Percentiles rank a stretch among this genome's conserved stretches.
Evolutionary conservation across 768 basidiomycete genomes (phyloP).

Genomic region (Coprinopsis marcescibilis): DNA sequence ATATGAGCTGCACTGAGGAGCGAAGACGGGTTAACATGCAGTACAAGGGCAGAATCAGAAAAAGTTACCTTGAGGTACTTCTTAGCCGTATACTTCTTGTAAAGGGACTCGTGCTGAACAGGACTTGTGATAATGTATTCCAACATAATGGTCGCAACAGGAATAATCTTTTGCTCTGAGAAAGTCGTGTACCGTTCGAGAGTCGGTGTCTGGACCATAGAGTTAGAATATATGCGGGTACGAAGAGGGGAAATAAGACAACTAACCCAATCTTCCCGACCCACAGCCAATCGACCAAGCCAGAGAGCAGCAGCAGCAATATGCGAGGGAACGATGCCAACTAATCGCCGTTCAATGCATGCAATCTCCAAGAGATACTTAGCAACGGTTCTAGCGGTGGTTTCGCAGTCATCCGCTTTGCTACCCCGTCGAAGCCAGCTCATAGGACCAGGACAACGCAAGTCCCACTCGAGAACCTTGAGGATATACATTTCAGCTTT

Average conservation of each 20-base stretch:
- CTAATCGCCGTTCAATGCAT: slow-evolving; percentile 80
- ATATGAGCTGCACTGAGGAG: slow-evolving; percentile 66
- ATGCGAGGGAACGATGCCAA: slow-evolving; percentile 77
- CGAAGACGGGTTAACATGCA: not conserved
- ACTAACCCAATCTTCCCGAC: slow-evolving; percentile 84
- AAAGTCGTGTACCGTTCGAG: slow-evolving; percentile 94
- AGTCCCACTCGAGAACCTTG: slow-evolving; percentile 88
- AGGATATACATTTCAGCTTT: slow-evolving; percentile 84
- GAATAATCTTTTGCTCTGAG: slow-evolving; percentile 74
- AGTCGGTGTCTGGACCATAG: slow-evolving; percentile 57
- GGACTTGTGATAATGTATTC: slow-evolving; percentile 87
- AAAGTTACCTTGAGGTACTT: slow-evolving; percentile 73
- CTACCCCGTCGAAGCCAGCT: slow-evolving; percentile 88
- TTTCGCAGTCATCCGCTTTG: slow-evolving; percentile 96
- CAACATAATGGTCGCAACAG: slow-evolving; percentile 88
- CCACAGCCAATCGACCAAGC: slow-evolving; percentile 80
- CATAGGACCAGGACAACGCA: slow-evolving; percentile 91
- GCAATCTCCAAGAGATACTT: slow-evolving; percentile 95
- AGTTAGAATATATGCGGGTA: not conserved
- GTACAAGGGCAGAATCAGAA: not conserved
- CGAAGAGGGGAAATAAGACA: not conserved
- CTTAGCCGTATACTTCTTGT: slow-evolving; percentile 90
- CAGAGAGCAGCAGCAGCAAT: slow-evolving; percentile 88
- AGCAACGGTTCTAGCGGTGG: slow-evolving; percentile 83
- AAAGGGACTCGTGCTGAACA: slow-evolving; percentile 76